These are phyloP conservation scores for Colletotrichum endophyticum DNA, from an alignment of 2,329 filamentous ascomycete species.

Conservation along the genomic window DNA sequence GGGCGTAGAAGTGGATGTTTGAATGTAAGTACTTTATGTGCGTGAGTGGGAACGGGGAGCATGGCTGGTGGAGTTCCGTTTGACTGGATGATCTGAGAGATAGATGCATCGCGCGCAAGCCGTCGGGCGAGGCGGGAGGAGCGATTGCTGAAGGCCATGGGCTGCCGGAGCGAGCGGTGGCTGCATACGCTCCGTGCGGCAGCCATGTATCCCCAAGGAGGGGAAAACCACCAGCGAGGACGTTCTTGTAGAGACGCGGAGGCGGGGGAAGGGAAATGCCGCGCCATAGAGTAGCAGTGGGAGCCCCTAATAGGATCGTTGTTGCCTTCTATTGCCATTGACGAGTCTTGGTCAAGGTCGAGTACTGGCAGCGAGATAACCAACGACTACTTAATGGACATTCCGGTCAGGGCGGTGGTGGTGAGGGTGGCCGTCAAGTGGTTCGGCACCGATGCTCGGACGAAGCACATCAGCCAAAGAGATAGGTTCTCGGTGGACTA, in stretches of 20 bases:
- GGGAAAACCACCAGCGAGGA: neutral
- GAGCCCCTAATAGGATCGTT: neutral
- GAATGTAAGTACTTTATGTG: slow-evolving; percentile 2
- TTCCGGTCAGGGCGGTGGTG: neutral
- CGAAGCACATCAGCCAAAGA: neutral
- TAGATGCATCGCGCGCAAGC: neutral
- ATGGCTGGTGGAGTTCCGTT: slow-evolving; percentile 7
- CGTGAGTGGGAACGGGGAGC: slow-evolving; percentile 10
- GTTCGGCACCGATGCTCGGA: neutral
- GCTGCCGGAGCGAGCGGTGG: neutral
- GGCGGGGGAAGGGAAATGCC: neutral
- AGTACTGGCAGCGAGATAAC: neutral
- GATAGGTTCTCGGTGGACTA: neutral
- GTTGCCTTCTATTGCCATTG: neutral
- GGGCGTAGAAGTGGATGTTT: slow-evolving; percentile 13
- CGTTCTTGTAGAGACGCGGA: neutral
- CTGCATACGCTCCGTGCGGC: neutral
- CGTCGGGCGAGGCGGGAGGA: neutral
- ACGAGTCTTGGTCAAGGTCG: neutral
- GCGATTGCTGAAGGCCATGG: neutral
- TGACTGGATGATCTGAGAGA: slow-evolving; percentile 5
- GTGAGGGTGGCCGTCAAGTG: neutral
- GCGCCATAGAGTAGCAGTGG: neutral
- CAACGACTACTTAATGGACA: neutral
- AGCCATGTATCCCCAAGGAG: neutral